Conservation (phyloP, 2,329 filamentous ascomycete genomes). For the Diplocarpon mali region DNA sequence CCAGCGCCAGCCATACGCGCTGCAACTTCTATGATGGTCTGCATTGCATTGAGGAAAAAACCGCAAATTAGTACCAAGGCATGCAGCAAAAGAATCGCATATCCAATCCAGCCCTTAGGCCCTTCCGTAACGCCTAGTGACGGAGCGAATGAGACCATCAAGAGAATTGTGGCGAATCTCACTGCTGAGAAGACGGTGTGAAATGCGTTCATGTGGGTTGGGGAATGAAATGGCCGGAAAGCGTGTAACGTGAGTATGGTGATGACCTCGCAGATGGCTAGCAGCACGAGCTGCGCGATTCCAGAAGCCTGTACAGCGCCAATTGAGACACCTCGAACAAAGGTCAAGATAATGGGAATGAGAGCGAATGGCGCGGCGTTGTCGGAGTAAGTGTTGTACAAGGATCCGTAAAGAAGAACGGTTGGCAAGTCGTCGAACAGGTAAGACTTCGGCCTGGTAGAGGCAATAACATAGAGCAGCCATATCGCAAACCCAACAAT, state of each 20-base stretch:
- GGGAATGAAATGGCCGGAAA: conserved; percentile 79
- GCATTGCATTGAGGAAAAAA: conserved; percentile 84
- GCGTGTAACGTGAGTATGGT: conserved; percentile 77
- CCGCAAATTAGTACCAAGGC: conserved; percentile 77
- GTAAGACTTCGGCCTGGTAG: conserved; percentile 70
- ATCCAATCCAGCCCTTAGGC: conserved; percentile 88
- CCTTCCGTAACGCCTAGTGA: conserved; percentile 68
- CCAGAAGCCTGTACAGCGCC: conserved; percentile 88
- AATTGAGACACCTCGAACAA: conserved; percentile 79
- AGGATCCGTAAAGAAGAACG: conserved; percentile 76
- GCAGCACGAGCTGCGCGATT: conserved; percentile 81
- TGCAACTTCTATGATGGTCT: conserved; percentile 81
- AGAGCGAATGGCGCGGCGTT: conserved; percentile 84
- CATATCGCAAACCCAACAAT: conserved; percentile 66
- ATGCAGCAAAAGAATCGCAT: conserved; percentile 79
- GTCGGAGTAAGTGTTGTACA: conserved; percentile 97
- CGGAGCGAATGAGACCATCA: conserved; percentile 77
- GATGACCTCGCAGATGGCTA: conserved; percentile 91
- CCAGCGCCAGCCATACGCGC: conserved; percentile 77
- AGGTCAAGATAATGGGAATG: conserved; percentile 73
- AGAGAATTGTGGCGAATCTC: conserved; percentile 62
- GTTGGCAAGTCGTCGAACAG: conserved; percentile 91
- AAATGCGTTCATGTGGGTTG: conserved; percentile 96
- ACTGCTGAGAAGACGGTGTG: conserved; percentile 75
- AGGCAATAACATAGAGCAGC: conserved; percentile 71